Percentiles rank a stretch among this genome's conserved stretches.
Evolutionary conservation across 306 rosid genomes (phyloP).

Genomic region (Rubus idaeus): DNA sequence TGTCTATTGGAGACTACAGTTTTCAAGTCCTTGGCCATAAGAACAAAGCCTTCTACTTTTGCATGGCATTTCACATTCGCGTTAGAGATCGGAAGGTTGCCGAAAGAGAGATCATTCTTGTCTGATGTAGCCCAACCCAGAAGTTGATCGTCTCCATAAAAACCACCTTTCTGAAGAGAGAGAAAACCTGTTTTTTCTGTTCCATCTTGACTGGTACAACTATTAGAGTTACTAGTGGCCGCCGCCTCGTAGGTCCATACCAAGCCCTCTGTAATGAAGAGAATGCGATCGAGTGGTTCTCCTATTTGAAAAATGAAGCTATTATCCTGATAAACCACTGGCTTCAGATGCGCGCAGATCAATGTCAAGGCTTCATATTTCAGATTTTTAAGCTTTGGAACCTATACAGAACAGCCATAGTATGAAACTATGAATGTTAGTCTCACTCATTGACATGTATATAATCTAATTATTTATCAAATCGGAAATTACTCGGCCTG

Average conservation of each 20-base stretch:
- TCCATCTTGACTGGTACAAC: neutral
- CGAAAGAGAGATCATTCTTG: neutral
- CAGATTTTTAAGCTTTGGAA: neutral
- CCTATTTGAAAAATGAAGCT: neutral
- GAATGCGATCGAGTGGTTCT: constrained; percentile 5
- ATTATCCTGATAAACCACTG: neutral
- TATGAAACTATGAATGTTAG: neutral
- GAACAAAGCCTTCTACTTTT: neutral
- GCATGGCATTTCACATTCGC: neutral
- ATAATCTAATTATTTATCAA: too few species aligned
- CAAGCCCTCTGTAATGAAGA: neutral
- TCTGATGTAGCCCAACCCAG: neutral
- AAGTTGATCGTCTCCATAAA: neutral
- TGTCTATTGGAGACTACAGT: neutral
- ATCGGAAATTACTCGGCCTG: too few species aligned
- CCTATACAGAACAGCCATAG: neutral
- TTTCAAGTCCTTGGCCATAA: neutral
- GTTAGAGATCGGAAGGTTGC: neutral
- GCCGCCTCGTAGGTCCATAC: neutral
- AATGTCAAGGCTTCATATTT: neutral
- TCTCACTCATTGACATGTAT: neutral
- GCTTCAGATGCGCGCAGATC: neutral
- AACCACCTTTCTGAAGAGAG: neutral
- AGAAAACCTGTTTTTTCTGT: neutral
- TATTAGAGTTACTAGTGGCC: neutral